phyloP scores from a whole-genome alignment of 2,329 filamentous ascomycete species.

The Aspergillus proliferans region DNA sequence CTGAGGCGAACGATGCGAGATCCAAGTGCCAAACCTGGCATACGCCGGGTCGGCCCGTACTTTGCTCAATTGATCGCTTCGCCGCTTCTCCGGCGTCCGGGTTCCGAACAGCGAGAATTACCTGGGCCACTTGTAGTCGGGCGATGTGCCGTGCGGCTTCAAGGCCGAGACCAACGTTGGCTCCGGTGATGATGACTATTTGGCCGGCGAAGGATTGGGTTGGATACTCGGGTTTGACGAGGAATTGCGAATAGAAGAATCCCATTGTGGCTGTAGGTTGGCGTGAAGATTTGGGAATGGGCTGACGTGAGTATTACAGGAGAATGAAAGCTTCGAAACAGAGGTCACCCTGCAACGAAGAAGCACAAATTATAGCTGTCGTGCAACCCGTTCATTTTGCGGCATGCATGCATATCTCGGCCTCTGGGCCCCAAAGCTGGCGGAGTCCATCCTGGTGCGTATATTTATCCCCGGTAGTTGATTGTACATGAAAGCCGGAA shows the following conservation, averaged over 20 bases:
- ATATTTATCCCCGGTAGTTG: no score
- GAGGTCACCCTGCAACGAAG: no score
- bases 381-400: no score
- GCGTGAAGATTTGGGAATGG: no score
- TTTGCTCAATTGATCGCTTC: constrained; percentile 28
- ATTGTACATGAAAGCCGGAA: no score
- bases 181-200: constrained; percentile 33
- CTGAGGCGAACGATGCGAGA: constrained; percentile 19
- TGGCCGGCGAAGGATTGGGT: background rate
- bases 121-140: constrained; percentile 23
- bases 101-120: constrained; percentile 36
- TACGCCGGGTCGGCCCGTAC: background rate
- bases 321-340: no score
- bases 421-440: no score
- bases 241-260: background rate
- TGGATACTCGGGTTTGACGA: background rate
- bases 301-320: no score
- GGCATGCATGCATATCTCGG: no score
- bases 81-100: constrained; percentile 32
- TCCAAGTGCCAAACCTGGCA: constrained; percentile 23
- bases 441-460: no score
- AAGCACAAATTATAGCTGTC: no score
- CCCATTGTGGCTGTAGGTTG: background rate
- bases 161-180: constrained; percentile 35
- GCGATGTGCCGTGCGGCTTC: constrained; percentile 35